Evolutionary conservation across 2,329 filamentous ascomycete genomes (phyloP).

Genomic region (Alternaria sp.): DNA sequence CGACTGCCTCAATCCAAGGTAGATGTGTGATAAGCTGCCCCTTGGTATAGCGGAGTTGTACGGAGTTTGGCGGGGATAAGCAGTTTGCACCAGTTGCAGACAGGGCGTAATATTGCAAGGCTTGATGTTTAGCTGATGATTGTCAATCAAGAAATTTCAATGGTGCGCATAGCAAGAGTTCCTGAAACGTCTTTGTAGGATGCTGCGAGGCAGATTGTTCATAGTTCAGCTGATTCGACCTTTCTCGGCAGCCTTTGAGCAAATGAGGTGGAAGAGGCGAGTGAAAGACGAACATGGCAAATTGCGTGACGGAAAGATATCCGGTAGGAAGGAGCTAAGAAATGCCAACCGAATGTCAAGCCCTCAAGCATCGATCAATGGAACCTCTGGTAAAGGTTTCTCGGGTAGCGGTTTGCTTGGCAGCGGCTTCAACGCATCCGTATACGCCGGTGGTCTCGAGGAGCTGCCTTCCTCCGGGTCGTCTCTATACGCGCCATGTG

Average conservation of each 20-base stretch:
- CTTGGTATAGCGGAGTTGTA: neutral
- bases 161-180: neutral
- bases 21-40: neutral
- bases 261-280: neutral
- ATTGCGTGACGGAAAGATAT: neutral
- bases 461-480: constrained; percentile 29
- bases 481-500: constrained; percentile 32
- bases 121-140: neutral
- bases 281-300: neutral
- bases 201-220: neutral
- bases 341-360: neutral
- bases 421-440: constrained; percentile 29
- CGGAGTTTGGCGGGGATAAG: neutral
- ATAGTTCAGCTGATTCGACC: neutral
- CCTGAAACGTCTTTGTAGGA: neutral
- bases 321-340: neutral
- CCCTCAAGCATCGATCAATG: constrained; percentile 42
- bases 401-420: constrained; percentile 47
- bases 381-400: constrained; percentile 46
- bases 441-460: constrained; percentile 10
- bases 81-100: neutral
- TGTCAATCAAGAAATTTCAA: neutral
- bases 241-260: neutral
- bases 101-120: neutral
- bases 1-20: neutral